A percentile compares a stretch with the other conserved stretches of the same genome.
Conservation (phyloP, 331 rosid species). For the Rhamnella rubrinervis region DNA sequence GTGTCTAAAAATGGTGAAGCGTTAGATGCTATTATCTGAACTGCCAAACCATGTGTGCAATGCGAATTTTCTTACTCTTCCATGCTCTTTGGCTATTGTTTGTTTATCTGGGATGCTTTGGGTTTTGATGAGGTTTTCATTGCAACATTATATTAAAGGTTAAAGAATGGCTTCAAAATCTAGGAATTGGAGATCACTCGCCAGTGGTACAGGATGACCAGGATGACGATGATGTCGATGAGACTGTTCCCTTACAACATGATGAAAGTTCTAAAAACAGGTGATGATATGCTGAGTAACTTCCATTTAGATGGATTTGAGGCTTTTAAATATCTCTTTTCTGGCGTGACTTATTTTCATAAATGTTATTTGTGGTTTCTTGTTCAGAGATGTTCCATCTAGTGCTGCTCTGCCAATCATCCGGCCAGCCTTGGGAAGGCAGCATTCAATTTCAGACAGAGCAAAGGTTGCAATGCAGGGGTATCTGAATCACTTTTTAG, state of each 20-base stretch:
- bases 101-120: constrained; percentile 46
- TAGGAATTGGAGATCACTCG: constrained; percentile 92
- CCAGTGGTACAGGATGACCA: constrained; percentile 78
- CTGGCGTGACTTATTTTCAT: constrained; percentile 14
- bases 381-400: constrained; percentile 95
- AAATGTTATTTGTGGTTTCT: constrained; percentile 33
- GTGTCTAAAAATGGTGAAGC: constrained; percentile 17
- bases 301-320: constrained; percentile 7
- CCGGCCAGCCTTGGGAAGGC: constrained; percentile 95
- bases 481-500: constrained; percentile 91
- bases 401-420: constrained; percentile 95
- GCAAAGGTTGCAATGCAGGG: constrained; percentile 97
- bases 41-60: not conserved
- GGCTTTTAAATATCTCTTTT: not conserved
- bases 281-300: constrained; percentile 33
- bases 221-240: constrained; percentile 81
- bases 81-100: constrained; percentile 38
- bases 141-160: constrained; percentile 91
- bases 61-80: not conserved
- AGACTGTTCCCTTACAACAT: constrained; percentile 56
- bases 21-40: constrained; percentile 5
- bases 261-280: constrained; percentile 80
- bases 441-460: constrained; percentile 85
- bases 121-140: constrained; percentile 63
- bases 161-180: constrained; percentile 99